Evolutionary conservation across 768 basidiomycete genomes (phyloP).

Genomic region (Erythrobasidium yunnanense): DNA sequence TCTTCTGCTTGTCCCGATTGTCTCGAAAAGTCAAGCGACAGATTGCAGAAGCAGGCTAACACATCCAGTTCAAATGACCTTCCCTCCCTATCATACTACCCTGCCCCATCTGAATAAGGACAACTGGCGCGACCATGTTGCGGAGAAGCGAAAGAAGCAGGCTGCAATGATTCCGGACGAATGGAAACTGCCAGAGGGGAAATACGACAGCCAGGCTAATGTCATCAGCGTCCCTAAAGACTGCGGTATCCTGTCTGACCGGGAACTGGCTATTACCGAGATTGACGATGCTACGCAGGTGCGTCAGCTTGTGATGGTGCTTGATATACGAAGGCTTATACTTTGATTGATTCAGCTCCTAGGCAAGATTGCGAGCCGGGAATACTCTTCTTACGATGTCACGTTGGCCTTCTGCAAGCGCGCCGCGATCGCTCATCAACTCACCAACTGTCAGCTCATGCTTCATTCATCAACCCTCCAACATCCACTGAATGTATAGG

Average conservation of each 20-base stretch:
- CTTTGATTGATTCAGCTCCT: slow-evolving; percentile 47
- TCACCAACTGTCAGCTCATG: slow-evolving; percentile 46
- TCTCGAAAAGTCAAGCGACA: too few species aligned
- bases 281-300: slow-evolving; percentile 43
- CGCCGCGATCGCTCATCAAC: slow-evolving; percentile 66
- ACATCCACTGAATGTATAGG: not conserved
- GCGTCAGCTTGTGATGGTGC: not conserved
- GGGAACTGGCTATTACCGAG: slow-evolving; percentile 56
- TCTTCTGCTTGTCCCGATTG: too few species aligned
- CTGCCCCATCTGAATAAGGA: slow-evolving; percentile 26
- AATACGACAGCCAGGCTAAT: slow-evolving; percentile 13
- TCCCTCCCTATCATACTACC: slow-evolving; percentile 8
- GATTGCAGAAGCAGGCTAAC: too few species aligned
- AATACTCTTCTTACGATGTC: slow-evolving; percentile 59
- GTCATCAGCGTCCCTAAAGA: slow-evolving; percentile 22
- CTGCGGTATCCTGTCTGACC: slow-evolving; percentile 51
- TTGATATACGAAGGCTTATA: not conserved
- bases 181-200: not conserved
- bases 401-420: slow-evolving; percentile 65
- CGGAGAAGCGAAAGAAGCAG: not conserved
- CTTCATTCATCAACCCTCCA: not conserved
- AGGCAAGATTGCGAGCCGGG: slow-evolving; percentile 48
- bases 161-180: slow-evolving; percentile 13
- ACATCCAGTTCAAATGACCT: not conserved
- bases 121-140: slow-evolving; percentile 26